Conservation (phyloP, 2,329 filamentous ascomycete species). For the Blumeriella jaapii region DNA sequence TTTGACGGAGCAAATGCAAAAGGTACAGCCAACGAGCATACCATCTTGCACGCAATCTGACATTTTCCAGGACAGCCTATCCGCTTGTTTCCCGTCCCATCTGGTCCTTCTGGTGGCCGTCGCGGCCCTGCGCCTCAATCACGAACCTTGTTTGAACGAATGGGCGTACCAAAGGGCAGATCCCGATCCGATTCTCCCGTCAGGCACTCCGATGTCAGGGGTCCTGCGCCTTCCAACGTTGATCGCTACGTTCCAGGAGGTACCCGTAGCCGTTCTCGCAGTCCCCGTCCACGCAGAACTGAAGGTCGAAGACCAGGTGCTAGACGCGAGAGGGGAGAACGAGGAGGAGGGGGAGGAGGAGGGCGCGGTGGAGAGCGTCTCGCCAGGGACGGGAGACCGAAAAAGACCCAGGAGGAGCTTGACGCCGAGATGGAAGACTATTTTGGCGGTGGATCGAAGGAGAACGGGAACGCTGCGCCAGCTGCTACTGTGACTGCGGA, state of each 20-base stretch:
- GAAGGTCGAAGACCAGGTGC: slow-evolving; percentile 41
- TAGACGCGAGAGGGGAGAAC: slow-evolving; percentile 28
- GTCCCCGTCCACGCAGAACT: slow-evolving; percentile 43
- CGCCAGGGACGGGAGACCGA: slow-evolving; percentile 42
- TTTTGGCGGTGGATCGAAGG: slow-evolving; percentile 52
- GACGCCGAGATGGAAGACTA: slow-evolving; percentile 98
- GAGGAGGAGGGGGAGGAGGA: slow-evolving; percentile 29
- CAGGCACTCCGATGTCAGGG: slow-evolving; percentile 28
- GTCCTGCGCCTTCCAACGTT: slow-evolving; percentile 25
- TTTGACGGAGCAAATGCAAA: slow-evolving; percentile 89
- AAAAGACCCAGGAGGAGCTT: slow-evolving; percentile 83
- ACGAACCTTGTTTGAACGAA: slow-evolving; percentile 48
- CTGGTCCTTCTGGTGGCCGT: slow-evolving; percentile 31
- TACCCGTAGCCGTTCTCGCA: slow-evolving; percentile 39
- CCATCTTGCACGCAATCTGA: slow-evolving; percentile 7
- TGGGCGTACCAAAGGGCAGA: slow-evolving; percentile 37
- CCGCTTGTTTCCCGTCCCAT: slow-evolving; percentile 53
- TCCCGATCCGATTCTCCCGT: slow-evolving; percentile 51
- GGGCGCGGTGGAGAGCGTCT: slow-evolving; percentile 26
- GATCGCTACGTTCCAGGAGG: slow-evolving; percentile 28
- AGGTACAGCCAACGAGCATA: slow-evolving; percentile 33
- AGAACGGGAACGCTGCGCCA: slow-evolving; percentile 27
- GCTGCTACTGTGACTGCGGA: slow-evolving; percentile 28
- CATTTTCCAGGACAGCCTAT: slow-evolving; percentile 60
- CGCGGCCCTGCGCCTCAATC: slow-evolving; percentile 41